Evolutionary conservation across 768 basidiomycete species (phyloP).

Genomic region (Collybia mongolica): DNA sequence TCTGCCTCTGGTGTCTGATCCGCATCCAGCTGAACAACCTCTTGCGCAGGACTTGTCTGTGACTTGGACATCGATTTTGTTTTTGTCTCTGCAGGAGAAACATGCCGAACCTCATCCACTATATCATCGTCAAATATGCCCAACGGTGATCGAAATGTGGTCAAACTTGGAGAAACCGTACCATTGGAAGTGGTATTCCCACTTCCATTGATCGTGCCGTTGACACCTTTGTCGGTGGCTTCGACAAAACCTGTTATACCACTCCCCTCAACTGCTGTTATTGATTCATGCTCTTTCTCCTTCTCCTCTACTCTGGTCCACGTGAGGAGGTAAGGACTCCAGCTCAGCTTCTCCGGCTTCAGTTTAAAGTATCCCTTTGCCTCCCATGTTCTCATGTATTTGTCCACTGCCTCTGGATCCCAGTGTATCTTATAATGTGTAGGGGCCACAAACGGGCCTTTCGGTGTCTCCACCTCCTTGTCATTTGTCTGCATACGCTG

Average conservation of each 20-base stretch:
- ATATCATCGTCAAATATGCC: conserved; percentile 21
- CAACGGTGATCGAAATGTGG: conserved; percentile 12
- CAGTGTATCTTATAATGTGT: conserved; percentile 74
- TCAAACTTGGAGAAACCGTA: too few species aligned
- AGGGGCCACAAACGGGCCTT: conserved; percentile 60
- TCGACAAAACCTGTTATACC: too few species aligned
- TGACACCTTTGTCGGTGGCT: too few species aligned
- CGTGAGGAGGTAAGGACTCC: conserved; percentile 80
- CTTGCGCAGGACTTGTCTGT: neutral
- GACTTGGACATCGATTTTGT: neutral
- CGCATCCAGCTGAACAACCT: neutral
- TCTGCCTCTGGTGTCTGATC: neutral
- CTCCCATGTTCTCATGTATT: conserved; percentile 69
- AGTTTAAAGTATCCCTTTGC: conserved; percentile 75
- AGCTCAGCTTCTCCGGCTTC: conserved; percentile 84
- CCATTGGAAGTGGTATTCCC: neutral
- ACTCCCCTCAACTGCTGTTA: neutral
- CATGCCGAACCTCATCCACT: conserved; percentile 15
- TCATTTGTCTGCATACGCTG: conserved; percentile 57
- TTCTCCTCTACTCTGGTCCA: conserved; percentile 8
- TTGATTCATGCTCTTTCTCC: conserved; percentile 14
- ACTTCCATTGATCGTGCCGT: neutral
- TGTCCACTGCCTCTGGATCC: conserved; percentile 64
- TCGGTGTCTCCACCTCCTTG: conserved; percentile 35
- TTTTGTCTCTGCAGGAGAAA: neutral